Evolutionary conservation across 768 basidiomycete genomes (phyloP).

Genomic region (Suillus americanus): DNA sequence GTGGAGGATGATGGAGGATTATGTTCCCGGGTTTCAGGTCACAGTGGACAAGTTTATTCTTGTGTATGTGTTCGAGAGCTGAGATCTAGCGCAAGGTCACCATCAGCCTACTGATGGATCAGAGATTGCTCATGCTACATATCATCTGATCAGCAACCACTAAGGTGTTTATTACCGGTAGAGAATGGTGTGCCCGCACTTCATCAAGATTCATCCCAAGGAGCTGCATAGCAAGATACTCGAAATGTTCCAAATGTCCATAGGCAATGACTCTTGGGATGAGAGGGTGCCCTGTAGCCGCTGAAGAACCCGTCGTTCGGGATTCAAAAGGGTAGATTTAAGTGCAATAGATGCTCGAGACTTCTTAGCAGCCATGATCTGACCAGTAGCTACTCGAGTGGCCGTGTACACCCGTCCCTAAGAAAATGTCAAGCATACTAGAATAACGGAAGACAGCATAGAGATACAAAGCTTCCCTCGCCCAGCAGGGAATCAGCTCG

Average conservation of each 20-base stretch:
- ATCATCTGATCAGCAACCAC: not conserved
- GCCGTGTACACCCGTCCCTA: not conserved
- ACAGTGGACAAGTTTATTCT: not conserved
- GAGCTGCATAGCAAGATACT: conserved; percentile 32
- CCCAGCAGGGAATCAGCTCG: too few relatives aligned
- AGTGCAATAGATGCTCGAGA: conserved; percentile 28
- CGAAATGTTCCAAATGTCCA: conserved; percentile 33
- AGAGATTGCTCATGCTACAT: not conserved
- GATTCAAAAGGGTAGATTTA: conserved; percentile 19
- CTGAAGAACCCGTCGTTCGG: conserved; percentile 30
- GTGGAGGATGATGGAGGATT: not conserved
- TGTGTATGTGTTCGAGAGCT: not conserved
- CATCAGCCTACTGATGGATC: not conserved
- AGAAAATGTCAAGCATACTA: too few relatives aligned
- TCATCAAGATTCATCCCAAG: conserved; percentile 13
- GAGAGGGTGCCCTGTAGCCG: conserved; percentile 29
- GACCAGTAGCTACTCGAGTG: not conserved
- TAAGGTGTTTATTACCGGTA: not conserved
- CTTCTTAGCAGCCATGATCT: conserved; percentile 32
- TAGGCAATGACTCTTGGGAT: conserved; percentile 34
- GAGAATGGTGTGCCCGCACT: not conserved
- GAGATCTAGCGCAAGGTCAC: not conserved
- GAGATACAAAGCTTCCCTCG: too few relatives aligned
- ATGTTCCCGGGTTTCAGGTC: not conserved
- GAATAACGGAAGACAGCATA: too few relatives aligned